These are phyloP conservation scores for Paramecium biaurelia DNA, from an alignment of 73 alveolate species.

Conservation along the genomic window DNA sequence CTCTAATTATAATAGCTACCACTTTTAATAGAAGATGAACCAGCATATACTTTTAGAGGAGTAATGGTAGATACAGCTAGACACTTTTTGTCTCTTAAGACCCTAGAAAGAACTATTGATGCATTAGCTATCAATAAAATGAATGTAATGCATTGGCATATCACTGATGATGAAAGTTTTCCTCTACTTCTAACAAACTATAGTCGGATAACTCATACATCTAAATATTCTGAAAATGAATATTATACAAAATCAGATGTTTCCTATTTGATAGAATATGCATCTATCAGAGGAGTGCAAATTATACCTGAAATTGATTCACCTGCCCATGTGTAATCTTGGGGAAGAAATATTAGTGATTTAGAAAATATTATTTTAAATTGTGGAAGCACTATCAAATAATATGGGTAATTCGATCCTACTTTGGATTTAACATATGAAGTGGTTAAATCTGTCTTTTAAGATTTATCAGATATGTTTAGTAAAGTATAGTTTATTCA, in stretches of 20 bases:
- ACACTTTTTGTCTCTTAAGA: conserved; percentile 67
- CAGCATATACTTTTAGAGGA: conserved; percentile 83
- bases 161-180: conserved; percentile 86
- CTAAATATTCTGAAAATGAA: conserved; percentile 72
- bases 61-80: conserved; percentile 88
- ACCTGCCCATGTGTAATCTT: conserved; percentile 80
- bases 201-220: conserved; percentile 68
- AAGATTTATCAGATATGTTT: conserved; percentile 43
- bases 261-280: conserved; percentile 72
- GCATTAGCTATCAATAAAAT: conserved; percentile 72
- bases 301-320: conserved; percentile 88
- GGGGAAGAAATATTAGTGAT: conserved; percentile 46
- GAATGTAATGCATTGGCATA: conserved; percentile 86
- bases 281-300: conserved; percentile 69
- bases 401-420: conserved; percentile 60
- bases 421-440: conserved; percentile 52
- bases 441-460: not conserved
- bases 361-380: conserved; percentile 9
- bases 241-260: conserved; percentile 72
- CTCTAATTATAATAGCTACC: conserved; percentile 61
- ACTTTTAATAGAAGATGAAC: conserved; percentile 67
- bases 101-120: conserved; percentile 68
- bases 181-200: conserved; percentile 70
- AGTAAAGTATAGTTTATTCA: conserved; percentile 25
- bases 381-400: not conserved